Evolutionary conservation across 257 asterid species (phyloP).

Genomic region (Solanum okadae): DNA sequence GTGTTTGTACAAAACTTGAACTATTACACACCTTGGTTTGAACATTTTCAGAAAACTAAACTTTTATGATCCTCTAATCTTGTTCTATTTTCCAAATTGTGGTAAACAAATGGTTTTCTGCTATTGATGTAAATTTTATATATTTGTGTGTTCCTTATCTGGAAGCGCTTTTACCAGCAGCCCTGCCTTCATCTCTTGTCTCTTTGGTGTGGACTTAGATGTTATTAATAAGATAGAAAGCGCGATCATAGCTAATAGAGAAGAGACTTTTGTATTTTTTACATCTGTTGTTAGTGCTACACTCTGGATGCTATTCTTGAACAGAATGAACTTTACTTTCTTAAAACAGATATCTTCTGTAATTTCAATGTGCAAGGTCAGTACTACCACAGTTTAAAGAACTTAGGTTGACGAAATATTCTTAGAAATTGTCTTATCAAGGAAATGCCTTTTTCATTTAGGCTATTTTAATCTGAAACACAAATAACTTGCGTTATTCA

Average conservation of each 20-base stretch:
- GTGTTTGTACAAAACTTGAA: not conserved
- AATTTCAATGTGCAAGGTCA: not conserved
- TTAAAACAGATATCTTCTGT: not conserved
- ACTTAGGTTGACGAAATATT: not conserved
- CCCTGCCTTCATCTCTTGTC: not conserved
- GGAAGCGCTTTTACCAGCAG: not conserved
- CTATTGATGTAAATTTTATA: not conserved
- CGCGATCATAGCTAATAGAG: not conserved
- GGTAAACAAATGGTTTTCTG: not conserved
- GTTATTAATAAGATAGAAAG: not conserved
- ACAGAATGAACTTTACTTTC: not conserved
- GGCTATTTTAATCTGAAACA: not conserved
- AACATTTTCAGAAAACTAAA: not conserved
- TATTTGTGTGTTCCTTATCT: not conserved
- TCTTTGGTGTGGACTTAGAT: not conserved
- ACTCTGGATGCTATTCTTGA: not conserved
- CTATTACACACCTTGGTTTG: not conserved
- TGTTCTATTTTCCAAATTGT: not conserved
- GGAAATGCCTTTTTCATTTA: not conserved
- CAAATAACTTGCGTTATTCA: not conserved
- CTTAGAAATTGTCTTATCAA: not conserved
- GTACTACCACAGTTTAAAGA: not conserved
- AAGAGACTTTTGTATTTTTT: not conserved
- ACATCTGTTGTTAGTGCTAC: not conserved
- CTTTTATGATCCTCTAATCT: not conserved